Conservation (phyloP, 139 green algal species). For the Edaphochlamys debaryana region DNA sequence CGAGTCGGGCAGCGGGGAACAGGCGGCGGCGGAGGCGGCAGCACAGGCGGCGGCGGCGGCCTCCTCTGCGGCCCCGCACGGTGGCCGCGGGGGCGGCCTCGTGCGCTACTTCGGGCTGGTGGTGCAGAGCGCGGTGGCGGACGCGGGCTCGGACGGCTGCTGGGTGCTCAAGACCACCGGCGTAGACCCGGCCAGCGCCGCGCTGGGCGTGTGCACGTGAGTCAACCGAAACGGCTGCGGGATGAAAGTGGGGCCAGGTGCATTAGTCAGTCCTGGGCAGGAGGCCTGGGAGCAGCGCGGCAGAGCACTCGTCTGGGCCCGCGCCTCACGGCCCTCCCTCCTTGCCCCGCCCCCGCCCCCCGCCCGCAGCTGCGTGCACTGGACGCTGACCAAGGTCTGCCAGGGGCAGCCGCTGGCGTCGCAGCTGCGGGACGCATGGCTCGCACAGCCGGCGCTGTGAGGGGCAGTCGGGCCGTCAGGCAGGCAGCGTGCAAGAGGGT, state of each 20-base stretch:
- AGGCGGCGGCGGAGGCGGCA: background rate
- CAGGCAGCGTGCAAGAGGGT: too few species aligned
- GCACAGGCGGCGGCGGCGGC: background rate
- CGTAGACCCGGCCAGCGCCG: background rate
- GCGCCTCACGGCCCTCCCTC: too few species aligned
- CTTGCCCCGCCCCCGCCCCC: too few species aligned
- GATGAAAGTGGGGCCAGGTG: too few species aligned
- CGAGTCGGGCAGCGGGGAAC: too few species aligned
- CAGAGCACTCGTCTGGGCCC: too few species aligned
- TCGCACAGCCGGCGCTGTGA: background rate
- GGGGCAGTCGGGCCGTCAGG: too few species aligned
- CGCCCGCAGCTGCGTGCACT: conserved; percentile 47
- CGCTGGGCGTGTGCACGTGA: background rate
- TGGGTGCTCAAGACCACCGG: conserved; percentile 44
- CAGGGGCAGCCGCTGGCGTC: conserved; percentile 7
- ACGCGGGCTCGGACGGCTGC: conserved; percentile 32
- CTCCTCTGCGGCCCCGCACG: background rate
- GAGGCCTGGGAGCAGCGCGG: too few species aligned
- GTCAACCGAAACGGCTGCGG: too few species aligned
- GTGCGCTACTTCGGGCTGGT: conserved; percentile 46
- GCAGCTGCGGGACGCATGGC: conserved; percentile 39
- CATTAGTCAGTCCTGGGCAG: too few species aligned
- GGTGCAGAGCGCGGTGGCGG: conserved; percentile 6
- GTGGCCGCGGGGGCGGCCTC: too few species aligned
- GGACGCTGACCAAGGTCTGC: conserved; percentile 39